These are phyloP conservation scores for Zelopaecilomyces penicillatus DNA, from an alignment of 2,329 filamentous ascomycete genomes.

Conservation along the genomic window DNA sequence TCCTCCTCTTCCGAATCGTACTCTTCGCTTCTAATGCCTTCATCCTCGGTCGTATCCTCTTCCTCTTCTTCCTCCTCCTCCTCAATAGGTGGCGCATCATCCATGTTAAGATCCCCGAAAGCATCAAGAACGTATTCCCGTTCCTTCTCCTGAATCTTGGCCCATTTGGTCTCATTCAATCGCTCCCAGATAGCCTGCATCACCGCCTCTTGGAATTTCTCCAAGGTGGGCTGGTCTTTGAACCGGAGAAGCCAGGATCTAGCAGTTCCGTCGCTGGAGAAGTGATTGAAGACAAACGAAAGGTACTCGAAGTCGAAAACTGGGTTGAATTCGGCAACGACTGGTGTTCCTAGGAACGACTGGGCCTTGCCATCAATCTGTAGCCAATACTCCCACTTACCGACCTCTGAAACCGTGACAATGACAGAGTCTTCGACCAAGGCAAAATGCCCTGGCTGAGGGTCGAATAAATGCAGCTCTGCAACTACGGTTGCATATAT, in stretches of 20 bases:
- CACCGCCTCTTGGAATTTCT: conserved; percentile 84
- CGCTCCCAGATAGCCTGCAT: conserved; percentile 98
- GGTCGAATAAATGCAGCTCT: conserved; percentile 91
- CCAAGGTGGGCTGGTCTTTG: conserved; percentile 70
- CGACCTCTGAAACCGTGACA: conserved; percentile 76
- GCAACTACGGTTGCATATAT: conserved; percentile 67
- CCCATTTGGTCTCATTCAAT: conserved; percentile 89
- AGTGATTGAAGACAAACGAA: conserved; percentile 99
- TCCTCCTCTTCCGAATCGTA: conserved; percentile 68
- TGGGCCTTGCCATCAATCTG: conserved; percentile 69
- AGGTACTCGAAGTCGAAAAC: conserved; percentile 98
- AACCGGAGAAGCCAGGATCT: conserved; percentile 95
- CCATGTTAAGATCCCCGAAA: conserved; percentile 90
- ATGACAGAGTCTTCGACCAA: conserved; percentile 67
- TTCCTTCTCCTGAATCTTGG: conserved; percentile 84
- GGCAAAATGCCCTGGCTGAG: conserved; percentile 76
- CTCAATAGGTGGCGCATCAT: conserved; percentile 52
- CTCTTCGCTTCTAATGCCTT: conserved; percentile 60
- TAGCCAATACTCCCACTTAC: conserved; percentile 92
- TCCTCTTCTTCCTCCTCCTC: conserved; percentile 43
- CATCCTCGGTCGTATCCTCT: conserved; percentile 51
- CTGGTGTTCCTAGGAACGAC: conserved; percentile 78
- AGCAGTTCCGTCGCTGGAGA: conserved; percentile 76
- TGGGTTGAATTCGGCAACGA: conserved; percentile 88
- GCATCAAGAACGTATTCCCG: conserved; percentile 91